Evolutionary conservation across 2,329 filamentous ascomycete species (phyloP).

Genomic region (Colletotrichum echinochloae): DNA sequence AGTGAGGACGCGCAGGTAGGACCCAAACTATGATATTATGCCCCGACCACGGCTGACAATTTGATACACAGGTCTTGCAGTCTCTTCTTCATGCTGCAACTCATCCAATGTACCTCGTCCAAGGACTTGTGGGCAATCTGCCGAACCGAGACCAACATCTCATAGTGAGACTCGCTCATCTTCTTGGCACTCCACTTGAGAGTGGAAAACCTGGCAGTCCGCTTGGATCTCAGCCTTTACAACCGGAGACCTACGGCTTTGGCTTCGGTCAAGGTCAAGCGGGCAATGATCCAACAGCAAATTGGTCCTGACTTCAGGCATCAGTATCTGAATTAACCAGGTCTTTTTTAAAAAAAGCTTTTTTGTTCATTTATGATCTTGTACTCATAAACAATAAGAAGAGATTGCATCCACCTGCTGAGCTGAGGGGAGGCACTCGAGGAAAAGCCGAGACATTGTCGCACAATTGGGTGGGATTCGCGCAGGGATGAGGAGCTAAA

Average conservation of each 20-base stretch:
- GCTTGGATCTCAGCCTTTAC: slow-evolving; percentile 37
- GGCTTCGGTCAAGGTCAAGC: slow-evolving; percentile 35
- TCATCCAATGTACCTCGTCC: slow-evolving; percentile 38
- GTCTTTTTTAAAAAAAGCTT: background rate
- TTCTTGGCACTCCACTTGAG: slow-evolving; percentile 34
- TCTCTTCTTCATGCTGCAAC: slow-evolving; percentile 33
- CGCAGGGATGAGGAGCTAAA: slow-evolving; percentile 5
- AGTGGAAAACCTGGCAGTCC: slow-evolving; percentile 30
- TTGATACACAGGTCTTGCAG: slow-evolving; percentile 23
- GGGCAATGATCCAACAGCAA: slow-evolving; percentile 34
- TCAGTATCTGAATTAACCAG: background rate
- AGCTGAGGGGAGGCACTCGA: background rate
- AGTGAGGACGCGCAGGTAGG: slow-evolving; percentile 33
- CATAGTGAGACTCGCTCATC: slow-evolving; percentile 24
- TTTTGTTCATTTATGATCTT: background rate
- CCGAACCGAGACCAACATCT: slow-evolving; percentile 38
- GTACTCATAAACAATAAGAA: background rate
- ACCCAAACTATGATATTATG: background rate
- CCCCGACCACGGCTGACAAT: background rate
- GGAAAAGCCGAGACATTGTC: background rate
- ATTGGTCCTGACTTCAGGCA: slow-evolving; percentile 12
- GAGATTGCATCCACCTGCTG: too few species aligned
- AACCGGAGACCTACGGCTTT: slow-evolving; percentile 39
- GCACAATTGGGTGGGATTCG: background rate
- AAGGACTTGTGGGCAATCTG: slow-evolving; percentile 37